A percentile compares a stretch with the other conserved stretches of the same genome.
phyloP scores from a whole-genome alignment of 169 alveolate species.

The Eimeria mitis region DNA sequence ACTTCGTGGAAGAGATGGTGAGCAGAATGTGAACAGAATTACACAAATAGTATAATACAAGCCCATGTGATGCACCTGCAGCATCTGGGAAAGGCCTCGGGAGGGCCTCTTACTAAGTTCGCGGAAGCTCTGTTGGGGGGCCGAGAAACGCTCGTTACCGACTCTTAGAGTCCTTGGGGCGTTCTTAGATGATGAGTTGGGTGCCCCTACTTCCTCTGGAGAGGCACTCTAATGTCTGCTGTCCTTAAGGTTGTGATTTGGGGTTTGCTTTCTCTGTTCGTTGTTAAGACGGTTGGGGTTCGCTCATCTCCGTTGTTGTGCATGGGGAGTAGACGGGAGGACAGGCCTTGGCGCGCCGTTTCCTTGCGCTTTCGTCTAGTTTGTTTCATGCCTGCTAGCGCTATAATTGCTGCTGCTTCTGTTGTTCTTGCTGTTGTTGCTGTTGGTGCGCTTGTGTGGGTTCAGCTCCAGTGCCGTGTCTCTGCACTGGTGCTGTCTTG shows the following conservation, averaged over 20 bases:
- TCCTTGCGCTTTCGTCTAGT: neutral
- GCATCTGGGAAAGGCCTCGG: neutral
- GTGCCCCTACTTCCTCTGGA: neutral
- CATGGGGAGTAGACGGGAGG: neutral
- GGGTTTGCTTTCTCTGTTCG: neutral
- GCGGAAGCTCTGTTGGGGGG: neutral
- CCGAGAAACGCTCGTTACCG: no score
- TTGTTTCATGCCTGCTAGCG: neutral
- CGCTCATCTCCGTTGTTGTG: neutral
- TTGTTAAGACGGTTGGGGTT: neutral
- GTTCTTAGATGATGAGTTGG: neutral
- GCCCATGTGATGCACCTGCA: neutral
- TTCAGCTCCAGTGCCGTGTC: constrained; percentile 64
- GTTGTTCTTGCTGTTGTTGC: constrained; percentile 3
- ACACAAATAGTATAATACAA: neutral
- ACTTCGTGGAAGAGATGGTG: constrained; percentile 47
- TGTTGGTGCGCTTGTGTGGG: neutral
- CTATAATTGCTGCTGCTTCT: neutral
- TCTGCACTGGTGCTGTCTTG: neutral
- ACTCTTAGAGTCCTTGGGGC: neutral
- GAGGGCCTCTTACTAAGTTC: neutral
- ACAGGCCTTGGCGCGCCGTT: neutral
- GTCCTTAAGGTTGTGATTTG: neutral
- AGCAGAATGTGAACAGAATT: neutral
- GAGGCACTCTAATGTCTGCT: no score